Percentiles rank a stretch among this genome's conserved stretches.
Evolutionary conservation across 257 asterid species (phyloP).

Genomic region (Fraxinus quadrangulata): DNA sequence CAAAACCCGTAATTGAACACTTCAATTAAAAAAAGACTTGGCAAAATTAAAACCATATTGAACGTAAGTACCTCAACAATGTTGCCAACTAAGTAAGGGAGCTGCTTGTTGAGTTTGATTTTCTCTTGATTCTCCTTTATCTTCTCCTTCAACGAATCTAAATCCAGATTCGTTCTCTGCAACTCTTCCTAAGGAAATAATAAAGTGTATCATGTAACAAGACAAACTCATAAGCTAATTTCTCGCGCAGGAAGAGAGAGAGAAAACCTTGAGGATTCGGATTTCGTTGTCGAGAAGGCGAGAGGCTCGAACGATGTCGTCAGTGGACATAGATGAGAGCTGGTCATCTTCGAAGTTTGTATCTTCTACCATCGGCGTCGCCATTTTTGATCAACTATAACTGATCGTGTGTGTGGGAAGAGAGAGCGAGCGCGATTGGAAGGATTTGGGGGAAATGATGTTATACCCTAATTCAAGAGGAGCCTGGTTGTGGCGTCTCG

Average conservation of each 20-base stretch:
- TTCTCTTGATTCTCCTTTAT: slow-evolving; percentile 71
- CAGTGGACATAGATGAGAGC: slow-evolving; percentile 74
- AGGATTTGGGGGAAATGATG: not conserved
- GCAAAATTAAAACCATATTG: not conserved
- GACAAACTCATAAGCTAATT: not conserved
- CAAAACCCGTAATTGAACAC: slow-evolving; percentile 12
- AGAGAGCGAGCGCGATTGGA: not conserved
- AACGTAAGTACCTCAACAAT: slow-evolving; percentile 67
- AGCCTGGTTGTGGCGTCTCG: not conserved
- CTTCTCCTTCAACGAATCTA: slow-evolving; percentile 41
- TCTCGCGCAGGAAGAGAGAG: not conserved
- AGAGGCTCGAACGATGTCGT: slow-evolving; percentile 80
- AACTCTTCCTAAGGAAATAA: slow-evolving; percentile 56
- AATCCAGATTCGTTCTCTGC: slow-evolving; percentile 77
- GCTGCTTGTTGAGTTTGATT: slow-evolving; percentile 48
- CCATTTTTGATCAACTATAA: slow-evolving; percentile 45
- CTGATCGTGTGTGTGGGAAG: not conserved
- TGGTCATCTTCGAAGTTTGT: slow-evolving; percentile 74
- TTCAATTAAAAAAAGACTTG: not conserved
- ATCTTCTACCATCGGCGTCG: slow-evolving; percentile 86
- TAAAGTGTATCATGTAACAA: not conserved
- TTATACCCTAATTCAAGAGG: not conserved
- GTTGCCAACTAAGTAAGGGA: slow-evolving; percentile 87
- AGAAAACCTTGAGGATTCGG: slow-evolving; percentile 68
- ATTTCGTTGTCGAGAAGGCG: slow-evolving; percentile 87